Conservation (phyloP, 75 land plant genomes). For the Pinus tabuliformis region DNA sequence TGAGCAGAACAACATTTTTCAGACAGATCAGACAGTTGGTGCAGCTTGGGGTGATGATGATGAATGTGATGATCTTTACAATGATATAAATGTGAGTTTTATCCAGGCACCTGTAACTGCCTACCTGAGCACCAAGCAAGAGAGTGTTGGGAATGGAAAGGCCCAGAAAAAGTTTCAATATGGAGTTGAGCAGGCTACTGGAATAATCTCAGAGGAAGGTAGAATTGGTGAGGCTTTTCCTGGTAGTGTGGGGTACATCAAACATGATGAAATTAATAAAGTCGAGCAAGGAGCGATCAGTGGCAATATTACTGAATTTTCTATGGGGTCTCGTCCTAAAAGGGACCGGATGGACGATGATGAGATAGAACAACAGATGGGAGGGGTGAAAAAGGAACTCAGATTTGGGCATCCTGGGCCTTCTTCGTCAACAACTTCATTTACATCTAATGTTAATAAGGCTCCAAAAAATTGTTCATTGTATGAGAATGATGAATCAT, state of each 20-base stretch:
- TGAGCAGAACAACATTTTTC: conserved; percentile 31
- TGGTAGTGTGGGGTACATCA: conserved; percentile 3
- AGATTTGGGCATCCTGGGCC: no score
- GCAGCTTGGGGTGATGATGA: conserved; percentile 70
- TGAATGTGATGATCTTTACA: conserved; percentile 86
- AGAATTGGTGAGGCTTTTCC: background rate
- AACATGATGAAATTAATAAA: no score
- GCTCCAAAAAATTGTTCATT: no score
- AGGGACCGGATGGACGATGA: conserved; percentile 12
- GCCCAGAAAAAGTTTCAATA: background rate
- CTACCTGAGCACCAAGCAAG: no score
- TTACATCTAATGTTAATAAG: no score
- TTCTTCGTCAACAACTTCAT: no score
- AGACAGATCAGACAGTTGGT: conserved; percentile 45
- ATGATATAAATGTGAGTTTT: conserved; percentile 76
- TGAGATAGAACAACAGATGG: background rate
- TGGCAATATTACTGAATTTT: no score
- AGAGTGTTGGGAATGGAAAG: no score
- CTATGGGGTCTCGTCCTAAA: no score
- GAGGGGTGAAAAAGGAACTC: background rate
- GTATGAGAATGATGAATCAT: no score
- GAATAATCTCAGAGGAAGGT: background rate
- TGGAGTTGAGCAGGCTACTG: background rate
- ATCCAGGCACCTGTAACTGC: conserved; percentile 17
- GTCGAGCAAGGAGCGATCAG: no score